Percentiles rank a stretch among this genome's conserved stretches.
Evolutionary conservation across 768 basidiomycete species (phyloP).

Genomic region (Trametes meyenii): DNA sequence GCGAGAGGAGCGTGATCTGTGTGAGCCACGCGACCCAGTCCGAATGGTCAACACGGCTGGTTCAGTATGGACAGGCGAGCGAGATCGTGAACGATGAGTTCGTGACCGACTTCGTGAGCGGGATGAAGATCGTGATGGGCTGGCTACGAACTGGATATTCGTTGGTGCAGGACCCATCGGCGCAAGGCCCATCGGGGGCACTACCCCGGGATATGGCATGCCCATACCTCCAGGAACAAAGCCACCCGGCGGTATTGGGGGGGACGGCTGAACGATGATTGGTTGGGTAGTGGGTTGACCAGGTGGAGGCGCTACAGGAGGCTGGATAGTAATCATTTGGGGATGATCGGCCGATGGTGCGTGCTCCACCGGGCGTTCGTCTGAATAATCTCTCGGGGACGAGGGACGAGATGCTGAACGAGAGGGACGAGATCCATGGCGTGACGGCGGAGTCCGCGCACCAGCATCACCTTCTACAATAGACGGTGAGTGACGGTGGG

Average conservation of each 20-base stretch:
- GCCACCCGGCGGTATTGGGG: neutral
- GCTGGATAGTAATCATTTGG: neutral
- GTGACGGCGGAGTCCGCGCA: neutral
- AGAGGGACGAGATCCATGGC: neutral
- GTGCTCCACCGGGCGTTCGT: neutral
- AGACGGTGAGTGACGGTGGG: neutral
- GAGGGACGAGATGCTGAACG: neutral
- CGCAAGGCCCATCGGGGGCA: too few species aligned
- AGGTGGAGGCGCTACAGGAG: neutral
- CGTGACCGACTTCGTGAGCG: too few species aligned
- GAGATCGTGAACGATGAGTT: too few species aligned
- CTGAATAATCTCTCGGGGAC: neutral
- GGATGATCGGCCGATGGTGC: neutral
- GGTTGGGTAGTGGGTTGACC: neutral
- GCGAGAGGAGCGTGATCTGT: too few species aligned
- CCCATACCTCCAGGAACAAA: neutral
- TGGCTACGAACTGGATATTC: too few species aligned
- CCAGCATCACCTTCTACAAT: neutral
- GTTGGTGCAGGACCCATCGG: too few species aligned
- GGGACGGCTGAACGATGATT: conserved; percentile 17
- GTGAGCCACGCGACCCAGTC: too few species aligned
- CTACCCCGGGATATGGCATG: too few species aligned
- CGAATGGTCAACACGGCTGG: too few species aligned
- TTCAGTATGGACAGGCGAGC: too few species aligned
- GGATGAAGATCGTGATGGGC: too few species aligned